phyloP scores from a whole-genome alignment of 495 filamentous ascomycete genomes.

The Penicillium taxi region DNA sequence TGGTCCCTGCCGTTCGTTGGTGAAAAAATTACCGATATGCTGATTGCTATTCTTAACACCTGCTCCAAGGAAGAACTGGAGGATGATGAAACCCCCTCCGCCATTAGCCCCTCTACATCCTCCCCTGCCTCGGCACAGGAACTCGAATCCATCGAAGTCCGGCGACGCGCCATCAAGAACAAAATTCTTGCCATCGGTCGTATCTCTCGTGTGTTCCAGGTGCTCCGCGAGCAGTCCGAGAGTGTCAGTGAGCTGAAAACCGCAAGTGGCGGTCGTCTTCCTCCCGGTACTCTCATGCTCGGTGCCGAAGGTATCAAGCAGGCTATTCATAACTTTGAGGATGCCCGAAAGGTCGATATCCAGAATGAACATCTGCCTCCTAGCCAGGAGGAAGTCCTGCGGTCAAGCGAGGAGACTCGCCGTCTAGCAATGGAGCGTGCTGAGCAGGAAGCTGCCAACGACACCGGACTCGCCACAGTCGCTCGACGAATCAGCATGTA shows the following conservation, averaged over 20 bases:
- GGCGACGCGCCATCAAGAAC: conserved; percentile 95
- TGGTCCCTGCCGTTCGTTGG: conserved; percentile 98
- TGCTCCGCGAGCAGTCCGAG: conserved; percentile 94
- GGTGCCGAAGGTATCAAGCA: conserved; percentile 98
- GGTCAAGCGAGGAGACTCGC: conserved; percentile 68
- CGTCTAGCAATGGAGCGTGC: conserved; percentile 78
- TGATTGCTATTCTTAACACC: conserved; percentile 95
- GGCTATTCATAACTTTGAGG: conserved; percentile 94
- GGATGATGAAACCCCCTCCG: conserved; percentile 69
- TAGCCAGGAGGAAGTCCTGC: conserved; percentile 80
- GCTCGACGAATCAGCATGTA: conserved; percentile 94
- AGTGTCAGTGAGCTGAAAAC: conserved; percentile 96
- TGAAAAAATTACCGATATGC: conserved; percentile 99
- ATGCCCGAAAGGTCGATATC: conserved; percentile 94
- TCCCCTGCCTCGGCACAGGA: conserved; percentile 64
- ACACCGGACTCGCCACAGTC: conserved; percentile 72
- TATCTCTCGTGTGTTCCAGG: conserved; percentile 95
- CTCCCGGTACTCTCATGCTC: conserved; percentile 93
- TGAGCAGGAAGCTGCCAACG: conserved; percentile 80
- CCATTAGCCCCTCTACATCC: conserved; percentile 35
- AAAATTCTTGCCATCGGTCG: conserved; percentile 98
- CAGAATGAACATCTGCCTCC: conserved; percentile 94
- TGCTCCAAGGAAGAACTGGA: conserved; percentile 95
- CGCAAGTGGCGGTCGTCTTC: conserved; percentile 84
- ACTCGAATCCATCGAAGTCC: conserved; percentile 79